A percentile compares a stretch with the other conserved stretches of the same genome.
Conservation (phyloP, 805 yeast species). For the Lipomyces yamanashiensis region DNA sequence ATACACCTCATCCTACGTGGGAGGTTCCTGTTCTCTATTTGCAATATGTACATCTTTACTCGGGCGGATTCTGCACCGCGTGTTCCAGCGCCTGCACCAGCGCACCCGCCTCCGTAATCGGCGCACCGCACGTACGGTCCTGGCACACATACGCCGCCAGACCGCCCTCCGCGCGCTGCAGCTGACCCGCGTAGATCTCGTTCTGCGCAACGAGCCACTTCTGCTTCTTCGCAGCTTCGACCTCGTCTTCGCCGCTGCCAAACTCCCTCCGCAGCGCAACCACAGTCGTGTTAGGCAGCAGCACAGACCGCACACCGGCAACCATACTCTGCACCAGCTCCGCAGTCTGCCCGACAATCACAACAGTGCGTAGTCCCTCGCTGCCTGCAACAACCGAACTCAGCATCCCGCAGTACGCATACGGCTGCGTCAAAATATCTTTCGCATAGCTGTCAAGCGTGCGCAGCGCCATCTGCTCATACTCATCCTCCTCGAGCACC, state of each 20-base stretch:
- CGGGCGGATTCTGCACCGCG: background rate
- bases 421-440: constrained; percentile 29
- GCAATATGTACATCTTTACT: background rate
- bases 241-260: constrained; percentile 3
- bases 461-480: constrained; percentile 20
- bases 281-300: constrained; percentile 21
- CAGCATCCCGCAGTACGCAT: constrained; percentile 25
- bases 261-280: constrained; percentile 13
- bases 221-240: constrained; percentile 4
- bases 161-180: constrained; percentile 2
- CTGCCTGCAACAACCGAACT: constrained; percentile 21
- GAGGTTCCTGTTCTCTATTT: background rate
- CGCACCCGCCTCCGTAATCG: constrained; percentile 17
- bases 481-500: constrained; percentile 31
- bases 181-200: constrained; percentile 11
- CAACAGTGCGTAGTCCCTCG: constrained; percentile 27
- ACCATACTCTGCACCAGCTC: constrained; percentile 3
- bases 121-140: constrained; percentile 26
- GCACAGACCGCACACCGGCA: constrained; percentile 4
- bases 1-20: no score
- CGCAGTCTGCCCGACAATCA: constrained; percentile 16
- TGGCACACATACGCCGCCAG: constrained; percentile 24
- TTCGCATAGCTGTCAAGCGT: constrained; percentile 25
- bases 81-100: constrained; percentile 13
- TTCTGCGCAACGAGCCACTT: constrained; percentile 24